phyloP scores from a whole-genome alignment of 441 rosid genomes.

The Corymbia citriodora region DNA sequence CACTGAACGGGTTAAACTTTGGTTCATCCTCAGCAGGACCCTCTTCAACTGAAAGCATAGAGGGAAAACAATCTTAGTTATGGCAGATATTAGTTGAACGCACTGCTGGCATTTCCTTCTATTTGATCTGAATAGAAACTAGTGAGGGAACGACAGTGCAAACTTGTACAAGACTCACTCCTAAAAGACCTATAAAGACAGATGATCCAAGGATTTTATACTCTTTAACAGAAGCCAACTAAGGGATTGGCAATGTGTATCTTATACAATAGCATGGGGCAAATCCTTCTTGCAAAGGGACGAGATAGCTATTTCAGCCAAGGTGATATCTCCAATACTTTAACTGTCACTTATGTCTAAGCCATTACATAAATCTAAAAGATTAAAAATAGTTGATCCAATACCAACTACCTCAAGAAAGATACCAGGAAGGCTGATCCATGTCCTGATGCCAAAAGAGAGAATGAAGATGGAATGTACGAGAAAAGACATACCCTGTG shows the following conservation, averaged over 20 bases:
- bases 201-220: not conserved
- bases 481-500: constrained; percentile 45
- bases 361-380: not conserved
- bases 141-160: not conserved
- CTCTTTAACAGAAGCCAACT: not conserved
- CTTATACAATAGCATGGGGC: not conserved
- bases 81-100: not conserved
- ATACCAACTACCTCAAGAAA: not conserved
- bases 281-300: not conserved
- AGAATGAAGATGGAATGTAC: not conserved
- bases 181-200: not conserved
- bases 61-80: not conserved
- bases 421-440: not conserved
- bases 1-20: constrained; percentile 80
- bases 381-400: not conserved
- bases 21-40: constrained; percentile 47
- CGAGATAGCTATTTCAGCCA: not conserved
- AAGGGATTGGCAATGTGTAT: not conserved
- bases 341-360: not conserved
- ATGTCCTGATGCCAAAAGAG: not conserved
- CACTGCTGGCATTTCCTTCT: not conserved
- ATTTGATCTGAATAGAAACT: not conserved
- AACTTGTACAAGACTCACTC: not conserved
- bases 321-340: not conserved
- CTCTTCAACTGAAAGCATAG: constrained; percentile 50